Evolutionary conservation across 2,329 filamentous ascomycete species (phyloP).

Genomic region (Botrytis porri): DNA sequence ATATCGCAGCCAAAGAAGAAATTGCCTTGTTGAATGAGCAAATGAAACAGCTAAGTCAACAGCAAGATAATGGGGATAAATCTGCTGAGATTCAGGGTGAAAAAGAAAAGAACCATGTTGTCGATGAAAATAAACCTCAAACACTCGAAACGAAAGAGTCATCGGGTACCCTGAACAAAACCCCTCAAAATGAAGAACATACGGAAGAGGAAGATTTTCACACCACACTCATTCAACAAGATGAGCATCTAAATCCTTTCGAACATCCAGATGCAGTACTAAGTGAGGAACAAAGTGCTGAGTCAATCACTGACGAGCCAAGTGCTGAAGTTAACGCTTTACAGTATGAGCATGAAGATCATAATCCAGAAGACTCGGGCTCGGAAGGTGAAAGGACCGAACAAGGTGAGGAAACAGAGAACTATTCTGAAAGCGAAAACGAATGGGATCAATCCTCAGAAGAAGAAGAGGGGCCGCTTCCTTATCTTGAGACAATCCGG

Average conservation of each 20-base stretch:
- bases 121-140: neutral
- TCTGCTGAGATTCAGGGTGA: neutral
- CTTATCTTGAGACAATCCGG: conserved; percentile 17
- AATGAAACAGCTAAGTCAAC: neutral
- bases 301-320: neutral
- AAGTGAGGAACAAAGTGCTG: neutral
- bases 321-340: neutral
- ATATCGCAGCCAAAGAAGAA: neutral
- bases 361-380: neutral
- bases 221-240: neutral
- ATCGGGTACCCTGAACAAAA: neutral
- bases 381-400: neutral
- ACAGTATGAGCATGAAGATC: neutral
- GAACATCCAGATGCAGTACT: neutral
- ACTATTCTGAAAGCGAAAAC: neutral
- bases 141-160: neutral
- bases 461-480: neutral
- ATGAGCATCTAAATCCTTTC: neutral
- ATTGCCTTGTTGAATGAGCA: conserved; percentile 7
- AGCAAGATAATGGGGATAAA: neutral
- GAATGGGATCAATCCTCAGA: neutral
- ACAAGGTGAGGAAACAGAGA: neutral
- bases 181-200: neutral
- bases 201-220: neutral
- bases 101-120: neutral